Conservation (phyloP, 108 stramenopile species). For the Chaetoceros muelleri region DNA sequence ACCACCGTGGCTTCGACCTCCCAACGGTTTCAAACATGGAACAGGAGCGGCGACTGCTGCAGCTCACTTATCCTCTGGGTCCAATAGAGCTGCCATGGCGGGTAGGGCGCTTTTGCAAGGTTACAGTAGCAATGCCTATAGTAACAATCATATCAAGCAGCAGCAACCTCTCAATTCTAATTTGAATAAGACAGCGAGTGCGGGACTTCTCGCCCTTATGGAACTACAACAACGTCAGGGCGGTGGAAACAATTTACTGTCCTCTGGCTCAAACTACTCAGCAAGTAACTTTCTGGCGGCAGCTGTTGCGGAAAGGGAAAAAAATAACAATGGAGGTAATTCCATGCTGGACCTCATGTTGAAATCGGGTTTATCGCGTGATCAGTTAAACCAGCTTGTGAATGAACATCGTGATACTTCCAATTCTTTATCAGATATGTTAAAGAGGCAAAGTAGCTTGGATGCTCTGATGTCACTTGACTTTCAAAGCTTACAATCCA, state of each 20-base stretch:
- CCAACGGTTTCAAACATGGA: conserved; percentile 48
- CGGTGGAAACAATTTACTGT: conserved; percentile 21
- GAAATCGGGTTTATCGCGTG: conserved; percentile 53
- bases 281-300: conserved; percentile 30
- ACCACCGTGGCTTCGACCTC: conserved; percentile 47
- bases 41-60: conserved; percentile 29
- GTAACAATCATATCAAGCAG: conserved; percentile 2
- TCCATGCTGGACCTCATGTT: conserved; percentile 54
- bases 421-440: conserved; percentile 55
- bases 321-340: conserved; percentile 7
- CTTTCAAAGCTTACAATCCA: conserved; percentile 74
- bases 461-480: conserved; percentile 78
- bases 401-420: conserved; percentile 37
- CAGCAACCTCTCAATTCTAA: background rate
- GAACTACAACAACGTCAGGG: conserved; percentile 32
- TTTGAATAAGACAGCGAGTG: conserved; percentile 4
- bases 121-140: background rate
- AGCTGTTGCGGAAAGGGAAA: conserved; percentile 1
- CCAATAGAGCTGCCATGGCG: conserved; percentile 55
- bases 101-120: conserved; percentile 55
- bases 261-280: conserved; percentile 5
- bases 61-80: conserved; percentile 18
- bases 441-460: conserved; percentile 59
- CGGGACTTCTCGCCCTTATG: conserved; percentile 34
- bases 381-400: conserved; percentile 57